Conservation (phyloP, 768 basidiomycete species). For the Grammothele lineata region DNA sequence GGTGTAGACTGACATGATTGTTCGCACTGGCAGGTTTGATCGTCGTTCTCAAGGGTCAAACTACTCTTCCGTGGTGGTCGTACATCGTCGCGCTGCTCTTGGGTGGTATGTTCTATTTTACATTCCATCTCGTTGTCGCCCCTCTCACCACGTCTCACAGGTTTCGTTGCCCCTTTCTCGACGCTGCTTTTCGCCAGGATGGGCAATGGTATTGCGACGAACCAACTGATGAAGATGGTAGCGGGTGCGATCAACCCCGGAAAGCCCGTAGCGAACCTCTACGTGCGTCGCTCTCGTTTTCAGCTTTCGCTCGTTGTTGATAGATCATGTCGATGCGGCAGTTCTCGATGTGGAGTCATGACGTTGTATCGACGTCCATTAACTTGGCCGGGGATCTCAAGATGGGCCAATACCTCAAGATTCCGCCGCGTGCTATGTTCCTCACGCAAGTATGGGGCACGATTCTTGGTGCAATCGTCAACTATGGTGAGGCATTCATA, state of each 20-base stretch:
- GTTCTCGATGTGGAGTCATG: constrained; percentile 70
- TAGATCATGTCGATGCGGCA: too few species aligned
- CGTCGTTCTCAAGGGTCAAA: constrained; percentile 55
- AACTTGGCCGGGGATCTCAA: constrained; percentile 53
- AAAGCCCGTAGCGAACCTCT: constrained; percentile 65
- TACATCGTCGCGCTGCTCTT: constrained; percentile 53
- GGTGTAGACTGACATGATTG: too few species aligned
- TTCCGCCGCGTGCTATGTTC: constrained; percentile 66
- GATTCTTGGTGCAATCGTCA: constrained; percentile 42
- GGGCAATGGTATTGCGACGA: constrained; percentile 60
- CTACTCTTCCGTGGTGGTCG: constrained; percentile 60
- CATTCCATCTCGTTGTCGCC: too few species aligned
- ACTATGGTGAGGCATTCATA: constrained; percentile 34
- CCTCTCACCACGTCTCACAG: too few species aligned
- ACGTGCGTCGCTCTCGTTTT: constrained; percentile 40
- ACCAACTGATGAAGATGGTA: constrained; percentile 65
- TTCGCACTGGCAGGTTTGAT: constrained; percentile 47
- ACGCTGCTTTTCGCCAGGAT: constrained; percentile 53
- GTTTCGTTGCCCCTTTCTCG: constrained; percentile 45
- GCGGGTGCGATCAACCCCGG: constrained; percentile 58
- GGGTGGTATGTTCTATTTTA: too few species aligned
- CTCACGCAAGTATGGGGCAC: constrained; percentile 64
- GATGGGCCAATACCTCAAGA: constrained; percentile 56
- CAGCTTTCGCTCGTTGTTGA: too few species aligned
- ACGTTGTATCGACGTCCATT: constrained; percentile 52